Evolutionary conservation across 192 early-diverging fungal genomes (phyloP), one percentile per base, ranked within the genome.

Genomic region (Polychytrium aggregatum): DNA sequence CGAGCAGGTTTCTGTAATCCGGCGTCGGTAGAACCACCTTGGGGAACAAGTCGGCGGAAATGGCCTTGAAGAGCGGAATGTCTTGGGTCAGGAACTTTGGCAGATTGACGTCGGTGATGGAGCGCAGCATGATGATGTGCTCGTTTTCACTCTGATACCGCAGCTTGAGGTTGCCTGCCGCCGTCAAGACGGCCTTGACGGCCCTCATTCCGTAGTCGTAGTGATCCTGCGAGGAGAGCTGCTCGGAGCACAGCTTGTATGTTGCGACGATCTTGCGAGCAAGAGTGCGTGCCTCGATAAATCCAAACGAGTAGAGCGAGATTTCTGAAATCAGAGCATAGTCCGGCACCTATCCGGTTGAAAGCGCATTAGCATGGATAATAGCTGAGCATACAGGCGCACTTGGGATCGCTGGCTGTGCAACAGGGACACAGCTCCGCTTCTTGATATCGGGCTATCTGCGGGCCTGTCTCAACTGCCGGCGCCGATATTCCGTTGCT

Each of bases 131-230:
- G 21, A 79, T 69, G 14, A 79, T 74, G 48, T 79, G 70, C 55
- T 79, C 76, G 42, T 72, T 63, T 50, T 75, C 70, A 20, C 62
- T 67, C 18, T 70, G 76, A 56, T 79, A 75, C 20, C 56, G 49
- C 11, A 74, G 65, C 43, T 79, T 79, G 13, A 79, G 56, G 47
- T 76, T 77, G 27, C 76, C 76, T 3, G 76, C 76, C 8, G 72
- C 72, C n/a, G 72, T 75, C 17, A 79, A 44, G 11, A 79, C 76
- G n/a, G 73, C 63, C 45, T 79, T 79, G 3, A 79, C 76, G 22
- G 76, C 76, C 27, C 76, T 25, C 76, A 79, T 79, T 29, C 73
- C 76, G 56, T 75, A 79, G 53, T 79, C 76, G 31, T 79, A 79
- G 54, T 79, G 76, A 50, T 79, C 76, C 41, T 79, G 76, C 20